Evolutionary conservation across 306 rosid species (phyloP), one percentile per base, ranked within the genome.

Genomic region (Aeschynomene evenia): DNA sequence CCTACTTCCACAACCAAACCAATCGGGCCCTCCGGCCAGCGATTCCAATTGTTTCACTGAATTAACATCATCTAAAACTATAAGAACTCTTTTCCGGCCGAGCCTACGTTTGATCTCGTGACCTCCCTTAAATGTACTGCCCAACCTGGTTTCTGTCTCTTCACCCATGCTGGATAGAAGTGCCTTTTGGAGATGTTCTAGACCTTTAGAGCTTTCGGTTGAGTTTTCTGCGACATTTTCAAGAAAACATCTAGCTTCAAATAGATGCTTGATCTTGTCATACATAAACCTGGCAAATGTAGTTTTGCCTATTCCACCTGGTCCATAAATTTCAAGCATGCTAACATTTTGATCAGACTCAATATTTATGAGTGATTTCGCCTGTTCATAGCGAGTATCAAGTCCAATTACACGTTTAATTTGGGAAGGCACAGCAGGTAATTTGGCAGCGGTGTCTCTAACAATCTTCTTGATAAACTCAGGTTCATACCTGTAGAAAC

Each of bases 271-370:
- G 4, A 53, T 43, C 14, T 24, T 26, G 57, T 60, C 18, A 22
- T 61, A 76, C 9, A 62, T 0, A 61, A 7, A 52, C 6, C 12
- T 34, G 0, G 74, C 80, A 49, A 77, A 31, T 21, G 59, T 53
- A 4, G 76, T 69, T 62, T 77, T 77, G 7, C 80, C 80, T 0
- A 76, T 22, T 19, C 80, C 80, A 18, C 26, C 75, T 19, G n/a
- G 29, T 23, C 80, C 80, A 39, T 49, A 57, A 50, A 76, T 68
- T 50, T 24, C 56, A 16, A 76, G 2, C 56, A 62, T 29, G 7
- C 59, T 0, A 58, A 65, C 61, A 1, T 16, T 2, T 19, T 20
- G 6, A 18, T 11, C 8, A 7, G 55, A 26, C 2, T 13, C 24
- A 13, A 36, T 6, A 39, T 63, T 71, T 39, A 76, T 13, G 3